Evolutionary conservation across 257 asterid genomes (phyloP).

Genomic region (Ballota nigra): DNA sequence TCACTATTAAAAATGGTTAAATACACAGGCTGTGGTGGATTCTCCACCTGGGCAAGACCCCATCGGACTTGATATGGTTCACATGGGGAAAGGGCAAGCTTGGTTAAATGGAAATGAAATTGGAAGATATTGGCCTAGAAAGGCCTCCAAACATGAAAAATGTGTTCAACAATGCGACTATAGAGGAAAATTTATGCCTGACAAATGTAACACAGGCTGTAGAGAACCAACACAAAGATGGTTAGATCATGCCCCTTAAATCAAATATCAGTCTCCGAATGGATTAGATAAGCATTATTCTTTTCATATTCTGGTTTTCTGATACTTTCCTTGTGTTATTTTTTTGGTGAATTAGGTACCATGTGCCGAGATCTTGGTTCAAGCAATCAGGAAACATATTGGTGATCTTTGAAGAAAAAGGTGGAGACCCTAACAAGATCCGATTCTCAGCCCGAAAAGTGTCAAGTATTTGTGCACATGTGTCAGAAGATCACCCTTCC

Average conservation of each 20-base stretch:
- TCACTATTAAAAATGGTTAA: not conserved
- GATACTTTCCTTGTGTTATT: not conserved
- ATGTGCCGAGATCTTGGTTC: slow-evolving; percentile 92
- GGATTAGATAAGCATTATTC: not conserved
- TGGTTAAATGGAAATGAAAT: slow-evolving; percentile 94
- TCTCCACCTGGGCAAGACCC: slow-evolving; percentile 84
- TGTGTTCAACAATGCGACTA: slow-evolving; percentile 74
- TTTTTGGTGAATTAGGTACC: slow-evolving; percentile 60
- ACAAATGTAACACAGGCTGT: slow-evolving; percentile 84
- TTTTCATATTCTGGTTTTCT: not conserved
- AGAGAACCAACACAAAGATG: slow-evolving; percentile 92
- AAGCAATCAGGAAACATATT: slow-evolving; percentile 72
- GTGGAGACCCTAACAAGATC: slow-evolving; percentile 75
- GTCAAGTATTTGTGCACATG: slow-evolving; percentile 45
- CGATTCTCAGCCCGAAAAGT: slow-evolving; percentile 58
- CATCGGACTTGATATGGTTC: slow-evolving; percentile 79
- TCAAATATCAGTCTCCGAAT: not conserved
- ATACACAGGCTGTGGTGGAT: slow-evolving; percentile 62
- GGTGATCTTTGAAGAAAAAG: slow-evolving; percentile 85
- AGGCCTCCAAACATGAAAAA: slow-evolving; percentile 56
- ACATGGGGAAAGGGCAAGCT: slow-evolving; percentile 93
- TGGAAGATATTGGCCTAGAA: slow-evolving; percentile 88
- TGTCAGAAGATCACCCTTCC: slow-evolving; percentile 68
- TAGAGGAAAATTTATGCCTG: slow-evolving; percentile 78
- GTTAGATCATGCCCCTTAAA: slow-evolving; percentile 33